Evolutionary conservation across 768 basidiomycete species (phyloP).

Genomic region (Podaxis sp.): DNA sequence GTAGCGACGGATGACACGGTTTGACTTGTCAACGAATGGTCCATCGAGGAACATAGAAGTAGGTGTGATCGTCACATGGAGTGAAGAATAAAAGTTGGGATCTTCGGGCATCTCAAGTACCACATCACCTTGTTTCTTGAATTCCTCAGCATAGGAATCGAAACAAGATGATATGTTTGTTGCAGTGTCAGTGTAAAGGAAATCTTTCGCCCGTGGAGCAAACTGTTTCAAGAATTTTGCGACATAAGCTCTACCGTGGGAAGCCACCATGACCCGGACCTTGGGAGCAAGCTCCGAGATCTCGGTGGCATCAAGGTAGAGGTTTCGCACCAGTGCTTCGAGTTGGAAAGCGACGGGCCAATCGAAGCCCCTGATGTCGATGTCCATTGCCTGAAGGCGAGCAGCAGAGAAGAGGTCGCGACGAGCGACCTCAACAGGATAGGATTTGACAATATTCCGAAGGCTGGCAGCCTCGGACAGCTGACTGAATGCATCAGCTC

Average conservation of each 20-base stretch:
- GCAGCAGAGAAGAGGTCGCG: slow-evolving; percentile 38
- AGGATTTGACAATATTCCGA: slow-evolving; percentile 25
- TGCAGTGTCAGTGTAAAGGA: slow-evolving; percentile 20
- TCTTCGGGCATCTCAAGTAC: slow-evolving; percentile 21
- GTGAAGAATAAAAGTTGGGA: slow-evolving; percentile 23
- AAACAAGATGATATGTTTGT: slow-evolving; percentile 19
- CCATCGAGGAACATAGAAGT: slow-evolving; percentile 49
- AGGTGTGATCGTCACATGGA: slow-evolving; percentile 42
- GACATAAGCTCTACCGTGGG: slow-evolving; percentile 30
- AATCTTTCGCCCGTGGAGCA: slow-evolving; percentile 17
- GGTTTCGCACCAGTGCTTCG: slow-evolving; percentile 35
- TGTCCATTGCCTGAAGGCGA: slow-evolving; percentile 24
- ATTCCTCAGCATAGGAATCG: slow-evolving; percentile 26
- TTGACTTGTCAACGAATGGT: slow-evolving; percentile 55
- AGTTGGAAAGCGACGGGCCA: slow-evolving; percentile 59
- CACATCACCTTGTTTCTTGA: slow-evolving; percentile 18
- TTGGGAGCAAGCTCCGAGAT: slow-evolving; percentile 34
- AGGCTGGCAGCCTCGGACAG: slow-evolving; percentile 35
- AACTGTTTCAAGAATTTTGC: slow-evolving; percentile 39
- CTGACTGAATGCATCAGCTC: slow-evolving; percentile 31
- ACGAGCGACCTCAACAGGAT: slow-evolving; percentile 33
- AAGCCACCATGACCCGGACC: slow-evolving; percentile 24
- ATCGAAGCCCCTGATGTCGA: slow-evolving; percentile 28
- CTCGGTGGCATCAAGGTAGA: slow-evolving; percentile 43
- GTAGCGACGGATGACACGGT: slow-evolving; percentile 56